Percentiles rank a stretch among this genome's conserved stretches.
These are phyloP conservation scores for Cyathus striatus DNA, from an alignment of 768 basidiomycete species.

Conservation along the genomic window DNA sequence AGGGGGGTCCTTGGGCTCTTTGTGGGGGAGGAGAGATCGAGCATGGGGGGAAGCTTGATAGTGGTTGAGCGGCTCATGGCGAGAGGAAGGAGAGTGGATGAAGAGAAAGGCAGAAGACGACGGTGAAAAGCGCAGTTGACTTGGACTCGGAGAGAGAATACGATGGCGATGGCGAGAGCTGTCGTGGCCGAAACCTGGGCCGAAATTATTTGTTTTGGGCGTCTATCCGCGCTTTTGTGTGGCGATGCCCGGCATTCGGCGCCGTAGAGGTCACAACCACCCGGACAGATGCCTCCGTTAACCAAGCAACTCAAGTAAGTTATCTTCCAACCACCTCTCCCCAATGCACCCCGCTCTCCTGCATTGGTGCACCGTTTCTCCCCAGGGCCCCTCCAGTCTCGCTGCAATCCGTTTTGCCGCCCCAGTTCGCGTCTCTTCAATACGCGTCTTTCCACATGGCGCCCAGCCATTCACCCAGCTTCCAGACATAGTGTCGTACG, in stretches of 20 bases:
- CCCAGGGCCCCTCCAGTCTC: slow-evolving; percentile 50
- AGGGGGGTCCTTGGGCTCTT: slow-evolving; percentile 18
- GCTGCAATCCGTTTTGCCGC: slow-evolving; percentile 70
- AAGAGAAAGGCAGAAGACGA: slow-evolving; percentile 4
- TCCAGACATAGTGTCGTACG: slow-evolving; percentile 62
- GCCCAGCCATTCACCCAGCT: slow-evolving; percentile 54
- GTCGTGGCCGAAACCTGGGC: too few relatives aligned
- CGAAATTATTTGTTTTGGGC: too few relatives aligned
- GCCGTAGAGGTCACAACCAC: too few relatives aligned
- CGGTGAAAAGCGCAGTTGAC: slow-evolving; percentile 3
- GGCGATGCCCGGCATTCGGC: not conserved
- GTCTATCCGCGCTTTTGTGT: too few relatives aligned
- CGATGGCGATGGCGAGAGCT: not conserved
- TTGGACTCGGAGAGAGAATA: not conserved
- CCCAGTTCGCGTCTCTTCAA: slow-evolving; percentile 61
- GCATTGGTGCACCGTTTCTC: slow-evolving; percentile 63
- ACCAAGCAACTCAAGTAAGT: too few relatives aligned
- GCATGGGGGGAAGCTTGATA: slow-evolving; percentile 52
- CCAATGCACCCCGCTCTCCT: slow-evolving; percentile 31
- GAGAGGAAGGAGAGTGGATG: slow-evolving; percentile 10
- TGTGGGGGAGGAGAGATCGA: slow-evolving; percentile 31
- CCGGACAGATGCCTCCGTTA: too few relatives aligned
- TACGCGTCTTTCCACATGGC: slow-evolving; percentile 68
- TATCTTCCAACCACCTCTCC: not conserved
- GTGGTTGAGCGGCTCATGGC: slow-evolving; percentile 48